Base-by-base conservation (phyloP, 495 filamentous ascomycete genomes). In the Penicillium roqueforti region DNA sequence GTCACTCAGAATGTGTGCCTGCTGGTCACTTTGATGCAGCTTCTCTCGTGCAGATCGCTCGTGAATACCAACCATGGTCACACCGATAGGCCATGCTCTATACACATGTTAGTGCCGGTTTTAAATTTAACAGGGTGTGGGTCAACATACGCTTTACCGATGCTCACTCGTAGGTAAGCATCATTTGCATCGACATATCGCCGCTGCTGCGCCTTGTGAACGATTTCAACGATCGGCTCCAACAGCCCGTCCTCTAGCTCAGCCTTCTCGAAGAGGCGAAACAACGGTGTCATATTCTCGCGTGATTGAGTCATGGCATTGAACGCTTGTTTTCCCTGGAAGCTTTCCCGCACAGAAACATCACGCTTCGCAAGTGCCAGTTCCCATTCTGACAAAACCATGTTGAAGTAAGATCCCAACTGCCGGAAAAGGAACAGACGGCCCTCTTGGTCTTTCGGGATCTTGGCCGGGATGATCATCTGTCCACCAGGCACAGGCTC, bases 21-120 rank as follows among this genome's bases (percentile, higher is more conserved):
- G 82, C 65, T 91, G 86, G 58, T 89, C 91, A 55, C 81, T 82
- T 68, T 92, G 82, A 65, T 97, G 92, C 42, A 98, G 76, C 73
- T 97, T 97, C 72, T 98, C 93, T 34, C 93, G 82, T 6, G 93
- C 92, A 41, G 85, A 90, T 56, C 93, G 84, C 74, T 97, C 93
- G 82, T 98, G 93, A 64, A 98, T 98, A 77, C 93, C 93, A 57
- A 98, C 93, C 93, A 97, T 97, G 61, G 93, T 98, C 26, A 98
- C 93, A 72, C 93, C 93, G 67, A 98, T 98, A 25, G 93, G 93
- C 93, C 93, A 98, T 20, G 93, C 93, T 56, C 80, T 82, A 52
- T 23, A 49, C 13, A 3, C 4, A 14, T 4, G 46, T 71, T 54
- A 69, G 67, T 18, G 54, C 45, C 28, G 19, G 3, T 6, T 37